These are phyloP conservation scores for Phylloboletellus chloephorus DNA, from an alignment of 1,284 basidiomycete species.

Conservation along the genomic window DNA sequence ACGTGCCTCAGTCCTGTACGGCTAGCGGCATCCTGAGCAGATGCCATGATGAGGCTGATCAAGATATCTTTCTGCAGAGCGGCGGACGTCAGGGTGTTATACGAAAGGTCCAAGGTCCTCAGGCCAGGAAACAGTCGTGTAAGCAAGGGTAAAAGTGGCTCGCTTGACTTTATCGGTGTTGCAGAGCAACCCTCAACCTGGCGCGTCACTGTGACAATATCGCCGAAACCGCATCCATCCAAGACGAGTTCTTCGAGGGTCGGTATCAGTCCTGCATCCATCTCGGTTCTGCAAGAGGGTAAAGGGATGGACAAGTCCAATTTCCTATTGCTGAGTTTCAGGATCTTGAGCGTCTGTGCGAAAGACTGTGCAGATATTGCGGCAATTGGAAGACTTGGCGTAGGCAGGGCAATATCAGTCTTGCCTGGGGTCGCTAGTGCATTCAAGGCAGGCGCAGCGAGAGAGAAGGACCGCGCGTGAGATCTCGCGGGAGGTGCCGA, in stretches of 20 bases:
- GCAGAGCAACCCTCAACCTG: slow-evolving; percentile 27
- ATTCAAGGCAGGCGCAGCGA: slow-evolving; percentile 33
- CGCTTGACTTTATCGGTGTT: slow-evolving; percentile 40
- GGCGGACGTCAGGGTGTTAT: slow-evolving; percentile 56
- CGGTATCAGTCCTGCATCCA: slow-evolving; percentile 46
- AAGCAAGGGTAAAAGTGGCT: slow-evolving; percentile 53
- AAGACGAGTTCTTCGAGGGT: slow-evolving; percentile 64
- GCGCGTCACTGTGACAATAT: slow-evolving; percentile 45
- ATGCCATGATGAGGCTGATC: slow-evolving; percentile 45
- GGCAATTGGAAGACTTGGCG: slow-evolving; percentile 60
- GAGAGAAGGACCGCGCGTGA: slow-evolving; percentile 60
- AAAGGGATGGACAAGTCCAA: slow-evolving; percentile 58
- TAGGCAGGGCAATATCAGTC: slow-evolving; percentile 54
- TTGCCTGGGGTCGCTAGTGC: slow-evolving; percentile 25
- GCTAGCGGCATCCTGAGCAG: slow-evolving; percentile 11
- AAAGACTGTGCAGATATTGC: slow-evolving; percentile 57
- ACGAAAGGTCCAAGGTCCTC: slow-evolving; percentile 63
- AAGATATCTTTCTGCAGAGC: slow-evolving; percentile 46
- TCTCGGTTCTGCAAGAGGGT: slow-evolving; percentile 35
- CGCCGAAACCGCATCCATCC: slow-evolving; percentile 63
- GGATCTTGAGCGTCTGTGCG: slow-evolving; percentile 51
- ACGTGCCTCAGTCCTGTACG: slow-evolving; percentile 58
- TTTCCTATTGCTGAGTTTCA: slow-evolving; percentile 59
- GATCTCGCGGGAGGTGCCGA: slow-evolving; percentile 50
- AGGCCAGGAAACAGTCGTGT: slow-evolving; percentile 63